Conservation (phyloP, 1,284 basidiomycete species). For the Leccinum subfulvum region DNA sequence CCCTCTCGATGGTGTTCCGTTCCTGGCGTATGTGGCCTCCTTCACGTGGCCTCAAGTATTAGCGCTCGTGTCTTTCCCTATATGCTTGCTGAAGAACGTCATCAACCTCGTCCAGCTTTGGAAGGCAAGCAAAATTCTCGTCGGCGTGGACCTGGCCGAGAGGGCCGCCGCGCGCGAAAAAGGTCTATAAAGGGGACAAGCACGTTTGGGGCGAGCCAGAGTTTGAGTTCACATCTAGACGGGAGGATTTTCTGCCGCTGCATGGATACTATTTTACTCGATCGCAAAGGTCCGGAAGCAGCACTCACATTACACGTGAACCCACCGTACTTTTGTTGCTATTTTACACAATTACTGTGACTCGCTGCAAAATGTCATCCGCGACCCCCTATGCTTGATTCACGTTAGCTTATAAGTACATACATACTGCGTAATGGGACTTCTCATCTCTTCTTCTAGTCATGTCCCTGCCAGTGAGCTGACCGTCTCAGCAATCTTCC, state of each 20-base stretch:
- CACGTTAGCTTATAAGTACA: slow-evolving; percentile 18
- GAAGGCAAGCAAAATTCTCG: slow-evolving; percentile 96
- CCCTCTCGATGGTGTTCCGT: slow-evolving; percentile 29
- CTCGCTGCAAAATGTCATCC: slow-evolving; percentile 12
- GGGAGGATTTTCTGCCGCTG: slow-evolving; percentile 11
- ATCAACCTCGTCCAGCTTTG: slow-evolving; percentile 97
- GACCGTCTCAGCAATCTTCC: background rate
- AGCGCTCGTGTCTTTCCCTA: slow-evolving; percentile 64
- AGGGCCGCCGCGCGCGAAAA: slow-evolving; percentile 67
- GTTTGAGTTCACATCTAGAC: slow-evolving; percentile 17
- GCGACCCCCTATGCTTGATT: slow-evolving; percentile 8
- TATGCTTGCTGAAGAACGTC: slow-evolving; percentile 86
- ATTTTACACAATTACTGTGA: slow-evolving; percentile 5
- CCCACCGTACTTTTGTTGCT: slow-evolving; percentile 5
- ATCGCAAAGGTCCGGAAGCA: slow-evolving; percentile 5
- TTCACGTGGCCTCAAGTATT: slow-evolving; percentile 84
- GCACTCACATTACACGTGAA: slow-evolving; percentile 5
- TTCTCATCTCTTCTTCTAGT: background rate
- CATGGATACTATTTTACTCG: slow-evolving; percentile 8
- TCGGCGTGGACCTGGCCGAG: slow-evolving; percentile 86
- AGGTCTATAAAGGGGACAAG: slow-evolving; percentile 15
- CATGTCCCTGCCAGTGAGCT: background rate
- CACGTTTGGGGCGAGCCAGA: background rate
- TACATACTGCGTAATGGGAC: slow-evolving; percentile 20
- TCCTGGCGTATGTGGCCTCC: slow-evolving; percentile 11